A percentile compares a stretch with the other conserved stretches of the same genome.
Evolutionary conservation across 768 basidiomycete genomes (phyloP).

Genomic region (Sporobolomyces phaffii): DNA sequence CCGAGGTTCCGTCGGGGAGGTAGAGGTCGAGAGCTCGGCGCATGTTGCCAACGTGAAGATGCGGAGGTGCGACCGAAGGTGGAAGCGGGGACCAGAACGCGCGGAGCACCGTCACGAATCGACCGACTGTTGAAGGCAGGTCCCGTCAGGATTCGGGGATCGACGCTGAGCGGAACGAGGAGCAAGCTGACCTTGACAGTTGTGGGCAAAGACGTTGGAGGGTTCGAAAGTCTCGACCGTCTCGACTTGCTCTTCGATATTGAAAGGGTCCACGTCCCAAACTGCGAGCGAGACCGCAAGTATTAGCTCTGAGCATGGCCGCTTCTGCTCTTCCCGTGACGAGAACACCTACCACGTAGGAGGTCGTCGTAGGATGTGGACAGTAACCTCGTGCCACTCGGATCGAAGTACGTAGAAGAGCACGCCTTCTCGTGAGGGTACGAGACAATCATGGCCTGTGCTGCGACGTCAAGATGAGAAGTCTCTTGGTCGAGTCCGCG

Average conservation of each 20-base stretch:
- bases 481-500: constrained; percentile 2
- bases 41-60: constrained; percentile 47
- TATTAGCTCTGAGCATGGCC: neutral
- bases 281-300: constrained; percentile 35
- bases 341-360: constrained; percentile 41
- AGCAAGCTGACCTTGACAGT: constrained; percentile 44
- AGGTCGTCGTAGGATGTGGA: constrained; percentile 50
- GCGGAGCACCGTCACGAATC: constrained; percentile 50
- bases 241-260: constrained; percentile 36
- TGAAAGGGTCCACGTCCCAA: constrained; percentile 43
- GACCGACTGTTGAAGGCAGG: constrained; percentile 37
- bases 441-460: constrained; percentile 35
- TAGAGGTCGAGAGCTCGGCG: constrained; percentile 46
- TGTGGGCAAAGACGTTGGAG: constrained; percentile 42
- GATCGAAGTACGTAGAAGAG: constrained; percentile 47
- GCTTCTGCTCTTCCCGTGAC: no score
- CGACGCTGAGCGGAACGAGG: neutral
- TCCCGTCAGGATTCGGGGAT: neutral
- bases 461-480: neutral
- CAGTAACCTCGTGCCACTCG: constrained; percentile 47
- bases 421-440: constrained; percentile 41
- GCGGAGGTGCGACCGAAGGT: constrained; percentile 14
- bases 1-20: constrained; percentile 40
- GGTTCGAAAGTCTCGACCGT: constrained; percentile 18
- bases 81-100: constrained; percentile 47